phyloP scores from a whole-genome alignment of 2,329 filamentous ascomycete genomes.

The Graphiopsis chlorocephala region DNA sequence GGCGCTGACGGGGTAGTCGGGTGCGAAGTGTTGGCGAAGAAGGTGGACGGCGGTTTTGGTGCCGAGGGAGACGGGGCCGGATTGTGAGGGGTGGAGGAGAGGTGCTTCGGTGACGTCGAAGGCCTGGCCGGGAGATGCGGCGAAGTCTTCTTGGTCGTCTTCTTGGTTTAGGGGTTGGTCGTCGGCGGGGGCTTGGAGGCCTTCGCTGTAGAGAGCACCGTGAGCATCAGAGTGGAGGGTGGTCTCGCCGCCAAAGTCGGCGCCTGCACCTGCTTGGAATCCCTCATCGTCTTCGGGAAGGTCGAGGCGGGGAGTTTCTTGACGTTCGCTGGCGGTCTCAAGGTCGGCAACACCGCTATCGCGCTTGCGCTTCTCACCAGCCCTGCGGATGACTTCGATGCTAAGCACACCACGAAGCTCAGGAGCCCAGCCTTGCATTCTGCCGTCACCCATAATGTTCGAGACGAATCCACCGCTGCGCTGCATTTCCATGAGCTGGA shows the following conservation, averaged over 20 bases:
- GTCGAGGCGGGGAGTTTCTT: constrained; percentile 29
- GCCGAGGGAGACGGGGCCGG: constrained; percentile 80
- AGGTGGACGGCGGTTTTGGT: constrained; percentile 96
- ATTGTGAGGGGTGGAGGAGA: constrained; percentile 75
- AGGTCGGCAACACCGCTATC: constrained; percentile 83
- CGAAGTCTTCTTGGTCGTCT: constrained; percentile 32
- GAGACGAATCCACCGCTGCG: constrained; percentile 86
- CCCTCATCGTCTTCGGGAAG: constrained; percentile 33
- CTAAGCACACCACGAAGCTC: constrained; percentile 92
- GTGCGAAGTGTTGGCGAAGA: constrained; percentile 74
- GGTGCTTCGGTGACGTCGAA: constrained; percentile 79
- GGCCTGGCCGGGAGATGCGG: constrained; percentile 37
- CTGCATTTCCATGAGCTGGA: constrained; percentile 89
- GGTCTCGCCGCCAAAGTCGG: constrained; percentile 31
- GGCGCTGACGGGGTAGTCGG: constrained; percentile 55
- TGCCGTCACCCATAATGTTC: constrained; percentile 77
- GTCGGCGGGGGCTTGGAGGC: constrained; percentile 22
- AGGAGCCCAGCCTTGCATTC: constrained; percentile 75
- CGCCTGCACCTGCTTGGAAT: constrained; percentile 27
- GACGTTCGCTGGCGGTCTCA: constrained; percentile 50
- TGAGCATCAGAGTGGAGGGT: constrained; percentile 20
- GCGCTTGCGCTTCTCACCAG: constrained; percentile 81
- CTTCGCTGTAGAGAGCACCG: constrained; percentile 22
- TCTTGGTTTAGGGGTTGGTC: constrained; percentile 22
- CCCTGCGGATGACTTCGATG: constrained; percentile 71